Base-by-base conservation (phyloP, 345 rosid genomes). In the Lepidium africanum region DNA sequence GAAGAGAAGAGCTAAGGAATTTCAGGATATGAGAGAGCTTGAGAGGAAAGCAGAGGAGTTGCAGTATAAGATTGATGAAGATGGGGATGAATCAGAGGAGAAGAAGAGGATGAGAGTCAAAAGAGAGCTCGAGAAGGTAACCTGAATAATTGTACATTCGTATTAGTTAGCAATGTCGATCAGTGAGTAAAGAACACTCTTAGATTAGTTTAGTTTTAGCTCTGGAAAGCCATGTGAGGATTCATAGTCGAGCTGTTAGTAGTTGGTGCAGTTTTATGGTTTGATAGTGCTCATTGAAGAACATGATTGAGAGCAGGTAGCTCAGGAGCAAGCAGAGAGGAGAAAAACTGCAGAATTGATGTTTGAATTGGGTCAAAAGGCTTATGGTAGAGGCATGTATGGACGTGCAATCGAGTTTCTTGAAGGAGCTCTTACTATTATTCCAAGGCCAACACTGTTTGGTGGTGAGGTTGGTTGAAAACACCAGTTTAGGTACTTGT, bases 361-460 rank as follows among this genome's bases (percentile, higher is more conserved):
- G 95, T 94, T 88, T 63, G 99, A 94, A 9, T 73, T 94, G 68
- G 98, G 96, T 19, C 97, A 90, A 69, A 93, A 82, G 69, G 98
- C 97, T 70, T 93, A 90, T 21, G 98, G 92, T n/a, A 87, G 75
- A 77, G 98, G 97, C 43, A 88, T 80, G 94, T 93, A 93, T 17
- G 85, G 94, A 65, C 80, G 92, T 4, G 84, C 98, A 1, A 85
- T 90, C 9, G 97, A 93, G 82, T 93, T 87, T 78, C 84, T 93
- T 27, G 98, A 93, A 86, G 98, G 84, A 14, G 92, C 94, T 13
- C 92, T 93, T 51, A 93, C 98, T 0, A 93, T 93, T 73, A 87
- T 90, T 50, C 94, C 97, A 15, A 82, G 87, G 76, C 80, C 77
- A 19, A 88, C 98, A 41, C 78, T 90, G 35, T 85, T 93, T 70